These are phyloP conservation scores for Chloranthus sessilifolius DNA, from an alignment of 164 flowering plant species.

Conservation along the genomic window DNA sequence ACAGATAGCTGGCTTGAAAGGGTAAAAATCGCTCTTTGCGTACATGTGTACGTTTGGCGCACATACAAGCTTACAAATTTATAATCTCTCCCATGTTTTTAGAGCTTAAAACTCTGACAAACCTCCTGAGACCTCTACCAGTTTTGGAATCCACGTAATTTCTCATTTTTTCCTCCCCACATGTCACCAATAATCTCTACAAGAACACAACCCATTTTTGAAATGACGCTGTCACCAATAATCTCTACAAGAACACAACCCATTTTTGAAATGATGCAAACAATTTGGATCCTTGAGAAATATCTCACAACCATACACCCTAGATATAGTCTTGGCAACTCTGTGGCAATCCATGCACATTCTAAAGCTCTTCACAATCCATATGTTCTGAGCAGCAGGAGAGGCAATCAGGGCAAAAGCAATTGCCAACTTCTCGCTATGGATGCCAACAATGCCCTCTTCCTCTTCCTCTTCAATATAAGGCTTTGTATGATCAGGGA, in stretches of 20 bases:
- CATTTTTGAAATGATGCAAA: constrained; percentile 25
- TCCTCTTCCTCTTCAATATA: constrained; percentile 24
- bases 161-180: no score
- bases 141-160: no score
- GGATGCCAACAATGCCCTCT: constrained; percentile 21
- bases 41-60: no score
- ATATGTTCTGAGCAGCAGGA: constrained; percentile 12
- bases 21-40: no score
- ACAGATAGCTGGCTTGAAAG: no score
- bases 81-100: no score
- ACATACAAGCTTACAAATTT: no score
- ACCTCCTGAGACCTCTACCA: no score
- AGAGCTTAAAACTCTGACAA: no score
- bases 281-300: constrained; percentile 21
- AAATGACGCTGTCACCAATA: constrained; percentile 28
- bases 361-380: constrained; percentile 22
- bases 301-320: constrained; percentile 15
- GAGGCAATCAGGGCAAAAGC: constrained; percentile 19
- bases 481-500: constrained; percentile 12
- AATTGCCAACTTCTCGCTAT: constrained; percentile 29
- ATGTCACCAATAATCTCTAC: no score
- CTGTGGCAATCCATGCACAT: constrained; percentile 22
- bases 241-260: constrained; percentile 27
- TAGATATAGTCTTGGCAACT: constrained; percentile 18
- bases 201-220: no score